These are phyloP conservation scores for Ophiostoma perfectum DNA, from an alignment of 2,329 filamentous ascomycete species.

Conservation along the genomic window DNA sequence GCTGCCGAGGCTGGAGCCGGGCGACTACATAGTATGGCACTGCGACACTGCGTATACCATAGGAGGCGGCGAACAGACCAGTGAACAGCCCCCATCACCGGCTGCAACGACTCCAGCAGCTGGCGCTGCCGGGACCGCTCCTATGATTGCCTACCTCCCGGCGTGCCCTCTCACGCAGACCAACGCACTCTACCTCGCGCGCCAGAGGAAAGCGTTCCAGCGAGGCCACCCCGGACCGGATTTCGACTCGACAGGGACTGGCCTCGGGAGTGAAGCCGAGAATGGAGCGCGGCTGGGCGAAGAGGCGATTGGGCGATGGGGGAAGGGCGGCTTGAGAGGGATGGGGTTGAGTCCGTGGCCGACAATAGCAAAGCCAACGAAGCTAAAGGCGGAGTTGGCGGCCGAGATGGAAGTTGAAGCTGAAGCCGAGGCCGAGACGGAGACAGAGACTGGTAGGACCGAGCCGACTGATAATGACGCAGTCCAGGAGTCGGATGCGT, in stretches of 20 bases:
- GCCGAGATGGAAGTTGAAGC: not conserved
- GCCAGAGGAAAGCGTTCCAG: constrained; percentile 53
- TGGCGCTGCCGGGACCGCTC: constrained; percentile 32
- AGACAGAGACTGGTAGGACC: not conserved
- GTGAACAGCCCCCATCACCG: not conserved
- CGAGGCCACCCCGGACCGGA: constrained; percentile 51
- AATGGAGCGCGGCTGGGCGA: constrained; percentile 45
- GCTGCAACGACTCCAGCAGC: not conserved
- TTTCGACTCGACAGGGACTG: constrained; percentile 50
- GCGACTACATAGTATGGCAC: constrained; percentile 56
- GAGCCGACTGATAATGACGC: not conserved
- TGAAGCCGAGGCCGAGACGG: not conserved
- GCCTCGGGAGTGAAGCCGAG: constrained; percentile 48
- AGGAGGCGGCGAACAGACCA: constrained; percentile 39
- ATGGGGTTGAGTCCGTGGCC: constrained; percentile 54
- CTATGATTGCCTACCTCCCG: constrained; percentile 51
- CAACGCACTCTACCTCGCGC: constrained; percentile 52
- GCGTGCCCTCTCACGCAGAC: constrained; percentile 53
- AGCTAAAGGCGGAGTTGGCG: not conserved
- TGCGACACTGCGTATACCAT: constrained; percentile 54
- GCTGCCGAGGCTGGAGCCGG: constrained; percentile 49
- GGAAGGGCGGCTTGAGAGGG: constrained; percentile 48
- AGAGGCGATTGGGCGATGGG: constrained; percentile 48
- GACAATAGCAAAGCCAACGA: constrained; percentile 28
- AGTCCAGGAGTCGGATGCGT: not conserved